Percentiles rank a stretch among this genome's conserved stretches.
These are phyloP conservation scores for Sparassis latifolia DNA, from an alignment of 1,284 basidiomycete species.

Conservation along the genomic window DNA sequence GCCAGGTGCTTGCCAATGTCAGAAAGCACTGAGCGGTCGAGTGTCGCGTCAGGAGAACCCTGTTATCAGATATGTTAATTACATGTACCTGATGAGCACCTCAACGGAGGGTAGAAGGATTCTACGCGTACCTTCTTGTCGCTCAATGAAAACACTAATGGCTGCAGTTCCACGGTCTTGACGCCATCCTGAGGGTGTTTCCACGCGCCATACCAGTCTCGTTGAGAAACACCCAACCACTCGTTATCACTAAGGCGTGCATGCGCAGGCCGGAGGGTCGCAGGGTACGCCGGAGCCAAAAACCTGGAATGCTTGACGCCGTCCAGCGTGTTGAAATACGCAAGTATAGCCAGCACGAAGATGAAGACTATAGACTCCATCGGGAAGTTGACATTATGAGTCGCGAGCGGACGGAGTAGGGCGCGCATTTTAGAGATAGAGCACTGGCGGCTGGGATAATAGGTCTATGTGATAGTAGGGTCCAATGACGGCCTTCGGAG, in stretches of 20 bases:
- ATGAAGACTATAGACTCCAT: slow-evolving; percentile 87
- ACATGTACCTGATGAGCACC: slow-evolving; percentile 7
- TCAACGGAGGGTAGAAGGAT: too few relatives aligned
- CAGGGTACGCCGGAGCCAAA: slow-evolving; percentile 46
- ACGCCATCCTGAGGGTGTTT: slow-evolving; percentile 25
- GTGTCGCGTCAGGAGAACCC: slow-evolving; percentile 8
- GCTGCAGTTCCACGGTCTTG: slow-evolving; percentile 55
- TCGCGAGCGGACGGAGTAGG: slow-evolving; percentile 53
- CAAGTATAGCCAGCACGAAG: slow-evolving; percentile 81
- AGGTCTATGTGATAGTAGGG: too few relatives aligned
- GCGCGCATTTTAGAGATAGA: slow-evolving; percentile 38
- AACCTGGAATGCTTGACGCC: slow-evolving; percentile 77
- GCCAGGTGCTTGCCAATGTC: slow-evolving; percentile 45
- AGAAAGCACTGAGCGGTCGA: slow-evolving; percentile 29
- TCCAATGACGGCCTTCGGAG: too few relatives aligned
- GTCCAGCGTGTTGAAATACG: slow-evolving; percentile 87
- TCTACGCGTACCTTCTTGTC: slow-evolving; percentile 25
- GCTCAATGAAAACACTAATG: slow-evolving; percentile 53
- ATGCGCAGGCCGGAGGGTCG: slow-evolving; percentile 46
- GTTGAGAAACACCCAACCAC: slow-evolving; percentile 51
- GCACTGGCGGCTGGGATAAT: too few relatives aligned
- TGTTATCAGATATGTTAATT: slow-evolving; percentile 13
- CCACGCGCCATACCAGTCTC: slow-evolving; percentile 39
- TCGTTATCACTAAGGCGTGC: slow-evolving; percentile 43
- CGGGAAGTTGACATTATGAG: slow-evolving; percentile 58